phyloP scores from a whole-genome alignment of 306 rosid genomes.

The Rosa rugosa region DNA sequence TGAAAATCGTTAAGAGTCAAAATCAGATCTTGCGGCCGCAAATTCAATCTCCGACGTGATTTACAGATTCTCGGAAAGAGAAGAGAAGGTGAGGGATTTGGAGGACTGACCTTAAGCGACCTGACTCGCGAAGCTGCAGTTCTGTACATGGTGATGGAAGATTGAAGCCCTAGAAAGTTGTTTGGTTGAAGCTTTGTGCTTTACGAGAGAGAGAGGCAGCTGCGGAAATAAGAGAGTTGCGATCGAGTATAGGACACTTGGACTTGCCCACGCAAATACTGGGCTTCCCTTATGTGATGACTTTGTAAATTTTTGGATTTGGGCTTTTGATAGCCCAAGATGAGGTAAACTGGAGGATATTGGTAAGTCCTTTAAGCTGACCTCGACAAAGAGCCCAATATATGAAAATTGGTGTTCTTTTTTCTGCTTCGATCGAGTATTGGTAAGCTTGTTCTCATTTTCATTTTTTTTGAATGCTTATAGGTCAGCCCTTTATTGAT shows the following conservation, averaged over 20 bases:
- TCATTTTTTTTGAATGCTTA: no score
- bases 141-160: constrained; percentile 55
- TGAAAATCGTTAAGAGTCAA: constrained; percentile 1
- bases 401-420: no score
- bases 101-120: constrained; percentile 66
- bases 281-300: background rate
- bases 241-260: background rate
- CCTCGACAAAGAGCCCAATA: no score
- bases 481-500: no score
- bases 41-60: constrained; percentile 8
- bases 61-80: background rate
- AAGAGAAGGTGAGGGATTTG: constrained; percentile 11
- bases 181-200: background rate
- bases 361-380: no score
- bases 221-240: background rate
- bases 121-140: constrained; percentile 62
- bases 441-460: no score
- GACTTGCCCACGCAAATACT: background rate
- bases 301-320: background rate
- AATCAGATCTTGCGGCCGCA: constrained; percentile 20
- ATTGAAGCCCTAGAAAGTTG: constrained; percentile 30
- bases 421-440: no score
- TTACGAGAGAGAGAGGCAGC: constrained; percentile 2
- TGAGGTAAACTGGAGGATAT: no score
- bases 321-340: background rate